Conservation (phyloP, 2,329 filamentous ascomycete species). For the Sarocladium strictum region DNA sequence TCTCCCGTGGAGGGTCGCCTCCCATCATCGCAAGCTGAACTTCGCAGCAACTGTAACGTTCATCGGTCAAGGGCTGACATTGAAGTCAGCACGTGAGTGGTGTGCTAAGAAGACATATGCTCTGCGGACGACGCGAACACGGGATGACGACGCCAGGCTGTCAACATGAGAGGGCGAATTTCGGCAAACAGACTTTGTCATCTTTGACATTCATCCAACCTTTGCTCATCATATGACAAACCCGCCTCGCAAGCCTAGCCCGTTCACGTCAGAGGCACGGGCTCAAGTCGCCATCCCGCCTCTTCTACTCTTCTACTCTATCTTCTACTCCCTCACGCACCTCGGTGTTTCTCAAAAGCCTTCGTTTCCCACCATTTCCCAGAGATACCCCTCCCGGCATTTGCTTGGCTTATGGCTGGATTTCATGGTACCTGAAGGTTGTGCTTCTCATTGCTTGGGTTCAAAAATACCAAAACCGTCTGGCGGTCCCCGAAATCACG, state of each 20-base stretch:
- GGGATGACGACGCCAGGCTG: neutral
- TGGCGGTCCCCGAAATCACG: too few relatives aligned
- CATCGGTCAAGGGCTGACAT: too few relatives aligned
- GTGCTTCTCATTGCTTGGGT: too few relatives aligned
- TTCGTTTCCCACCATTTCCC: too few relatives aligned
- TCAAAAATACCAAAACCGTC: neutral
- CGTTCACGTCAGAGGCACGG: neutral
- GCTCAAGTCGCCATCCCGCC: neutral
- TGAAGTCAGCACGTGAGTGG: too few relatives aligned
- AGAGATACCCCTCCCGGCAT: neutral
- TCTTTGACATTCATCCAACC: neutral
- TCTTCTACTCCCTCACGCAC: neutral
- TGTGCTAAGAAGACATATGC: too few relatives aligned
- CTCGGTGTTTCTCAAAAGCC: neutral
- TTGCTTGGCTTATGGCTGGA: neutral
- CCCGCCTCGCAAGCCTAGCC: neutral
- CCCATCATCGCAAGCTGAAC: neutral
- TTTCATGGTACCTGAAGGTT: neutral
- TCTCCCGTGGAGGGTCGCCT: conserved; percentile 29
- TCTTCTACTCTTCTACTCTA: neutral
- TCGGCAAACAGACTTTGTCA: neutral
- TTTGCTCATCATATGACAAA: conserved; percentile 7
- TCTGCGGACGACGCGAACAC: too few relatives aligned
- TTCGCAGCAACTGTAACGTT: too few relatives aligned
- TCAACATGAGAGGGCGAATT: neutral